Percentiles rank a stretch among this genome's conserved stretches.
Evolutionary conservation across 345 rosid genomes (phyloP).

Genomic region (Lenwebbia sp.): DNA sequence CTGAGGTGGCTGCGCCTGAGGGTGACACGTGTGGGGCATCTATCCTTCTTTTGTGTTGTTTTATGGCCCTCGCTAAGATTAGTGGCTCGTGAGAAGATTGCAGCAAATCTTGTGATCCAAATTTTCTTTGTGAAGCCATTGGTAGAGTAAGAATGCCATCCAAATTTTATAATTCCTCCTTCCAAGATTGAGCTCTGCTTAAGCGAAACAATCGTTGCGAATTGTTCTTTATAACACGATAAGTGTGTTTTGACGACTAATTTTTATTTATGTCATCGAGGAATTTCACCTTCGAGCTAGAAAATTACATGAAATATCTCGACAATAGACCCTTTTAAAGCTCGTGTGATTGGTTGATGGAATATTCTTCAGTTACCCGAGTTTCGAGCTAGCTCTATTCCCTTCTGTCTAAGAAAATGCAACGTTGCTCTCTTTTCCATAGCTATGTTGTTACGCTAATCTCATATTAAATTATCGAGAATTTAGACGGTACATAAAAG

Average conservation of each 20-base stretch:
- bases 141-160: background rate
- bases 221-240: background rate
- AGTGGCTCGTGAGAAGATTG: too few species aligned
- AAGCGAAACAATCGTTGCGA: background rate
- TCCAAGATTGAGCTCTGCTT: background rate
- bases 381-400: background rate
- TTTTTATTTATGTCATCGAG: rapidly evolving
- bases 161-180: background rate
- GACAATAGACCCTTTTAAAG: rapidly evolving
- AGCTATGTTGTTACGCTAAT: too few species aligned
- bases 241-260: background rate
- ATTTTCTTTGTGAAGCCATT: background rate
- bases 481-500: too few species aligned
- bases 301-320: background rate
- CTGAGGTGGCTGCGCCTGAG: conserved; percentile 1
- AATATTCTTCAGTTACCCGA: rapidly evolving
- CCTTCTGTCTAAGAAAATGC: too few species aligned
- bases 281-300: rapidly evolving
- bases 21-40: conserved; percentile 12
- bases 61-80: too few species aligned
- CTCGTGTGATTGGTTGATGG: rapidly evolving
- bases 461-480: too few species aligned
- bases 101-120: background rate
- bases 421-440: too few species aligned
- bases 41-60: background rate